Percentiles rank a stretch among this genome's conserved stretches.
Conservation (phyloP, 176 grass and related monocot species). For the Ananas comosus region DNA sequence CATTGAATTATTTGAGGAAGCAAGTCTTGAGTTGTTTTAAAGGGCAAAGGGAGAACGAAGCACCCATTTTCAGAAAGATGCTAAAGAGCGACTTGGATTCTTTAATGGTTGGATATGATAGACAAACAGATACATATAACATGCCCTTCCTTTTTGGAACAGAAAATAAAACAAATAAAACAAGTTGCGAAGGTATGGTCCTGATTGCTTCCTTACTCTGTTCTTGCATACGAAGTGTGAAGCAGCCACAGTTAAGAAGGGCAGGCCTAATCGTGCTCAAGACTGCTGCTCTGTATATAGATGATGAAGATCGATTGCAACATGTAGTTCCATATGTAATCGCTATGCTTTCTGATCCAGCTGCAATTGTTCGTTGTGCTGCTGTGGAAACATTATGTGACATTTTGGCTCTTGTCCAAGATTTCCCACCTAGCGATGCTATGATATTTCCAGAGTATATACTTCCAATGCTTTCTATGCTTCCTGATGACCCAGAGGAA, state of each 20-base stretch:
- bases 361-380: conserved; percentile 88
- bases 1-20: conserved; percentile 16
- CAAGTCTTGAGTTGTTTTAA: conserved; percentile 27
- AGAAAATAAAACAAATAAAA: conserved; percentile 40
- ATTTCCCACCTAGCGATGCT: conserved; percentile 90
- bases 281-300: conserved; percentile 68
- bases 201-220: conserved; percentile 89
- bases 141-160: conserved; percentile 45
- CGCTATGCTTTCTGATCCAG: conserved; percentile 88
- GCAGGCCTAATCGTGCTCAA: conserved; percentile 66
- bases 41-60: conserved; percentile 16
- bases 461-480: conserved; percentile 90
- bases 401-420: conserved; percentile 74
- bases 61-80: conserved; percentile 52
- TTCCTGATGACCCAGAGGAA: conserved; percentile 97
- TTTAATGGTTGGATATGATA: conserved; percentile 72
- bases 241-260: conserved; percentile 88
- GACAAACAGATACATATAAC: conserved; percentile 55
- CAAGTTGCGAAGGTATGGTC: conserved; percentile 84
- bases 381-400: conserved; percentile 92
- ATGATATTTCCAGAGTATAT: conserved; percentile 99
- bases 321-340: conserved; percentile 97
- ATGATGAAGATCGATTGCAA: conserved; percentile 88
- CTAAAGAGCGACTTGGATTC: conserved; percentile 57
- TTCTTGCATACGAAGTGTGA: conserved; percentile 90